Conservation (phyloP, 805 yeast genomes). For the Candida incommunis region DNA sequence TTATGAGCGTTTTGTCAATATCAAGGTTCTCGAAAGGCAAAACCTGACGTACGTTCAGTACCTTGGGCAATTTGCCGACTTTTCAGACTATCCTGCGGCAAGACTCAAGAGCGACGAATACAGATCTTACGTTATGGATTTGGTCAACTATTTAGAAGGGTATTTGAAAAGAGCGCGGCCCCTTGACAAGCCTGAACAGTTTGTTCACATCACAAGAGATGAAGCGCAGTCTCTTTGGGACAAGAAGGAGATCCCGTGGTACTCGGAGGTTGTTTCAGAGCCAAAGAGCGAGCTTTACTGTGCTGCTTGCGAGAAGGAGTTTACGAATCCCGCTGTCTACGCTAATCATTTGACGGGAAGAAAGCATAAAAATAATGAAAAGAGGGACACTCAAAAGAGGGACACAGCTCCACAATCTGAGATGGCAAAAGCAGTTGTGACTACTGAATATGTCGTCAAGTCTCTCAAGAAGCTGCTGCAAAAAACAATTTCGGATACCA, state of each 20-base stretch:
- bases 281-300: conserved; percentile 33
- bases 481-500: conserved; percentile 34
- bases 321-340: conserved; percentile 52
- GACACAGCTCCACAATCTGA: not conserved
- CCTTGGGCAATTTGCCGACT: conserved; percentile 30
- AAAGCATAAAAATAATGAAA: conserved; percentile 46
- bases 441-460: conserved; percentile 28
- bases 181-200: conserved; percentile 26
- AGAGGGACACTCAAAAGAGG: conserved; percentile 1
- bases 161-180: conserved; percentile 39
- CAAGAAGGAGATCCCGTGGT: conserved; percentile 7
- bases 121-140: conserved; percentile 28
- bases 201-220: conserved; percentile 8
- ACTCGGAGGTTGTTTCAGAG: conserved; percentile 9
- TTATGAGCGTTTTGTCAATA: conserved; percentile 41
- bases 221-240: conserved; percentile 6
- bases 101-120: conserved; percentile 24
- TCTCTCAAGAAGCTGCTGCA: conserved; percentile 26
- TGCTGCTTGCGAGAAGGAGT: conserved; percentile 44
- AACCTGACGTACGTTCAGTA: conserved; percentile 34
- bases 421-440: conserved; percentile 1
- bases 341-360: conserved; percentile 60
- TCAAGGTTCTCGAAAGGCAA: conserved; percentile 18
- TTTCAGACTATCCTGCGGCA: conserved; percentile 17
- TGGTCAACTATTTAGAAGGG: conserved; percentile 35